Percentiles rank a stretch among this genome's conserved stretches.
phyloP scores from a whole-genome alignment of 2,329 filamentous ascomycete genomes.

The Cercospora zeae-maydis region DNA sequence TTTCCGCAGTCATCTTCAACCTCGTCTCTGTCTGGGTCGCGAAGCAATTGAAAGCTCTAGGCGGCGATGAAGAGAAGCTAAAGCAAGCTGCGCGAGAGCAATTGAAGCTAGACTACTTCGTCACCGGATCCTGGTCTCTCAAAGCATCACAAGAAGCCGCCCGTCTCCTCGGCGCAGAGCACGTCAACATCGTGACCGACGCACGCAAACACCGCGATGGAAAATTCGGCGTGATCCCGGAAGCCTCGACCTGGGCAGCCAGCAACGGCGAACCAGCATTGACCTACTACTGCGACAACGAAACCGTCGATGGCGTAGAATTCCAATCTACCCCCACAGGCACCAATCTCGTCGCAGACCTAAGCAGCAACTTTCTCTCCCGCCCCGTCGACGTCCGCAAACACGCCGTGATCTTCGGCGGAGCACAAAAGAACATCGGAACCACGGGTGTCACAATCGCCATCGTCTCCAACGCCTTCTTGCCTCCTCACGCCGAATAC shows the following conservation, averaged over 20 bases:
- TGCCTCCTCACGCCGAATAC: slow-evolving; percentile 64
- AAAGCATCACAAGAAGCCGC: slow-evolving; percentile 84
- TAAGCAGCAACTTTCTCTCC: slow-evolving; percentile 91
- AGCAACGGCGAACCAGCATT: slow-evolving; percentile 62
- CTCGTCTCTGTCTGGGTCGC: slow-evolving; percentile 77
- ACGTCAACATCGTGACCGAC: slow-evolving; percentile 78
- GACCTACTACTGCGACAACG: slow-evolving; percentile 90
- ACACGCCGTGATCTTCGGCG: slow-evolving; percentile 80
- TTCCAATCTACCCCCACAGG: slow-evolving; percentile 71
- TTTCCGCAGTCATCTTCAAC: slow-evolving; percentile 80
- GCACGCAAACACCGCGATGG: slow-evolving; percentile 54
- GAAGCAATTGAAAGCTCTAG: slow-evolving; percentile 48
- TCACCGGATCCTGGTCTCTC: slow-evolving; percentile 86
- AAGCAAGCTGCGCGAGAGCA: slow-evolving; percentile 63
- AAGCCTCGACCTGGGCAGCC: slow-evolving; percentile 71
- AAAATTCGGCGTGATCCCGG: slow-evolving; percentile 82
- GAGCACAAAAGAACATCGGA: slow-evolving; percentile 92
- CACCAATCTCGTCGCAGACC: slow-evolving; percentile 78
- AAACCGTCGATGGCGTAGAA: slow-evolving; percentile 91
- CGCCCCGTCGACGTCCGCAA: slow-evolving; percentile 72
- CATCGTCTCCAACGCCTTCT: slow-evolving; percentile 75
- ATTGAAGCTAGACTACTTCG: slow-evolving; percentile 80
- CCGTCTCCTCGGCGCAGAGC: slow-evolving; percentile 70
- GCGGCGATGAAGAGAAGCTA: slow-evolving; percentile 56
- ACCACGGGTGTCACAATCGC: slow-evolving; percentile 81